Evolutionary conservation across 2,329 filamentous ascomycete genomes (phyloP), one percentile per base, ranked within the genome.

Genomic region (Xylariales sp.): DNA sequence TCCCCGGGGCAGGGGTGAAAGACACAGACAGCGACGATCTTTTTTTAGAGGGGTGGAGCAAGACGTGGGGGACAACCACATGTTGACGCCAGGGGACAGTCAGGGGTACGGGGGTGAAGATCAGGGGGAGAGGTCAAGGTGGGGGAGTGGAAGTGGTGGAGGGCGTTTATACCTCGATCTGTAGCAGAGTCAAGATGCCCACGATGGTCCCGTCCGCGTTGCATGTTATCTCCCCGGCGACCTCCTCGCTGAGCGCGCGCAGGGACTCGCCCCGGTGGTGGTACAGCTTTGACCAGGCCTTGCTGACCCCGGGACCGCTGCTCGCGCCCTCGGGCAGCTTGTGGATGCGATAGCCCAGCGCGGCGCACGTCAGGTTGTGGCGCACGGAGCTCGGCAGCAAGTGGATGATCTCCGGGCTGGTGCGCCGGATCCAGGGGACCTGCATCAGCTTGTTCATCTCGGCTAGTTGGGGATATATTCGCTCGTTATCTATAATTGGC

Each of bases 211-310:
- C 32, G 42, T 60, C 47, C 12, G 41, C 47, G 6, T 40, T 44
- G 7, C 50, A 36, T 15, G 40, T 49, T 19, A 48, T 20, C 20
- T 49, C 48, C 3, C 20, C 29, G 14, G 37, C 38, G 8, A 62
- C 51, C 16, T 54, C 52, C 6, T 53, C 41, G 21, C 53, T 57
- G 4, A 62, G 48, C 7, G 51, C 47, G 14, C 47, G 55, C 29
- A 62, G 46, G 2, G 51, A 46, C 30, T 50, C 41, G 15, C 47
- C 54, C 6, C 52, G 14, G 14, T 38, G 35, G 15, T 38, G 20
- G 19, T 19, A 31, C 19, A 24, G 30, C 6, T 33, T 40, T 2
- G 40, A 24, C 41, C 6, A 16, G 18, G 13, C 23, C 16, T n/a
- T 29, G 15, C 30, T 44, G 14, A 25, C 32, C 4, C 43, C 44